Evolutionary conservation across 495 filamentous ascomycete genomes (phyloP), one percentile per base, ranked within the genome.

Genomic region (Penicillium samsonianum): DNA sequence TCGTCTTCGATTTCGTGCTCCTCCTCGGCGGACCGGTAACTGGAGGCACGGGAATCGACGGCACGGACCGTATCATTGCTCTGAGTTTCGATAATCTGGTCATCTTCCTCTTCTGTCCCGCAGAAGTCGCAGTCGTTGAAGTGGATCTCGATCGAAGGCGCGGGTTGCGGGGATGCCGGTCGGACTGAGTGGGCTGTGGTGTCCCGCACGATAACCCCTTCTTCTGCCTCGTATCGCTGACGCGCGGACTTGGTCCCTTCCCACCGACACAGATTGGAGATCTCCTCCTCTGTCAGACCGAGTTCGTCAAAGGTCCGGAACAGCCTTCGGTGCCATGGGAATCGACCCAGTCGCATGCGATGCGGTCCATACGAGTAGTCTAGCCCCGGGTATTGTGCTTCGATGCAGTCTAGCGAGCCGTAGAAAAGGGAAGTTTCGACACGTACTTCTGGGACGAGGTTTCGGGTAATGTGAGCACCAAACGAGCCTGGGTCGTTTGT

Each of bases 171-270:
- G n/a, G 74, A 66, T 14, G 73, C 74, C 33, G 62, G 67, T 33
- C 58, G 68, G 58, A 96, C 85, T 16, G 78, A 82, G 64, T 90
- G 82, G 53, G 84, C 85, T 1, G 91, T 91, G 4, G 92, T 96
- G 69, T 96, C 92, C 55, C 73, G 72, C 61, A 96, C 90, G 20
- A 65, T 78, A 45, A 87, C 78, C 3, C 85, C 84, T 63, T 90
- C 85, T 65, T 96, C 90, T 41, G 77, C 76, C 74, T 96, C 92
- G 68, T 88, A 96, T 14, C 87, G 83, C 67, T 93, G 85, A 57
- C 91, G 87, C 28, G 92, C 92, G 78, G 88, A 95, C 62, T 88
- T 87, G 50, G 92, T 96, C n/a, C 92, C 92, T 68, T 96, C 90
- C 92, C 92, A 96, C 64, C 88, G 88, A 59, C 92, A 96, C 57